Evolutionary conservation across 176 grass and related monocot genomes (phyloP).

Genomic region (Avena sativa): DNA sequence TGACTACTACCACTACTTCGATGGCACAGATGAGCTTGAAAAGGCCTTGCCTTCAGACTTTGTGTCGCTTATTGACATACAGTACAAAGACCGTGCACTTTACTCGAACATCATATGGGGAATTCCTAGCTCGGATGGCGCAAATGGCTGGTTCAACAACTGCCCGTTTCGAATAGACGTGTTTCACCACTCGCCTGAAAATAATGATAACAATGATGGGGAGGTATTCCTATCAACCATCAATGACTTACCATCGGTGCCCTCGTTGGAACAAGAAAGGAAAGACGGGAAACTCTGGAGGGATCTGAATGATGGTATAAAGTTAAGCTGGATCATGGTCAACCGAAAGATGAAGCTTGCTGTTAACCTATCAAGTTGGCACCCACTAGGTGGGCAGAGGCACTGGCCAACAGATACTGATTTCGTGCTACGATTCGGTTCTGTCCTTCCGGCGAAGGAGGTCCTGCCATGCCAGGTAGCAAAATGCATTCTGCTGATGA

Average conservation of each 20-base stretch:
- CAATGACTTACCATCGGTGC: constrained; percentile 19
- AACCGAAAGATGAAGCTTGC: constrained; percentile 45
- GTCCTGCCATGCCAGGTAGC: constrained; percentile 50
- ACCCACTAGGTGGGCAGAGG: constrained; percentile 38
- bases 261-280: constrained; percentile 55
- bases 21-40: constrained; percentile 45
- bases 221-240: constrained; percentile 33
- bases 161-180: constrained; percentile 52
- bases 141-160: constrained; percentile 50
- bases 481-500: constrained; percentile 48
- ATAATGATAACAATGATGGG: constrained; percentile 30
- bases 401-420: constrained; percentile 53
- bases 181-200: constrained; percentile 34
- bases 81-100: constrained; percentile 37
- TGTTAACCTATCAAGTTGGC: constrained; percentile 55
- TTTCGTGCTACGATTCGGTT: constrained; percentile 46
- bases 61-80: constrained; percentile 34
- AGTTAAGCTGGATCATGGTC: constrained; percentile 54
- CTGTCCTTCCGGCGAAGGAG: constrained; percentile 52
- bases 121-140: constrained; percentile 41
- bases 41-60: constrained; percentile 43
- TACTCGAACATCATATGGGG: constrained; percentile 52
- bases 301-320: constrained; percentile 44
- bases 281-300: constrained; percentile 56
- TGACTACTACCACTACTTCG: constrained; percentile 33